Percentiles rank a stretch among this genome's conserved stretches.
Conservation (phyloP, 139 green algal genomes). For the Gonium pectorale region DNA sequence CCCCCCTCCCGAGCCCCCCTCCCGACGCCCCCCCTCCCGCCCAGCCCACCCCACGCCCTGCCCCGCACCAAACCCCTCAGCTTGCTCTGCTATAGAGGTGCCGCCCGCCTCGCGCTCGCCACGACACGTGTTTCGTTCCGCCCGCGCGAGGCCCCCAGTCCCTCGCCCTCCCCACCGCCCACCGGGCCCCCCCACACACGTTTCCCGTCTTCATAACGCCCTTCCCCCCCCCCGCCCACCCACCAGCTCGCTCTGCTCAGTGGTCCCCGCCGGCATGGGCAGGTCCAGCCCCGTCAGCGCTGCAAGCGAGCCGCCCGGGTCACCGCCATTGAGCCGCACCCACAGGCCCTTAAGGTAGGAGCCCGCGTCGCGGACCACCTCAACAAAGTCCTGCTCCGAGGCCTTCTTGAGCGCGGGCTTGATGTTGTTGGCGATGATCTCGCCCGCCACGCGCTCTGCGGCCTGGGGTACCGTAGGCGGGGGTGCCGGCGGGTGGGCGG, state of each 20-base stretch:
- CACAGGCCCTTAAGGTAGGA: constrained; percentile 79
- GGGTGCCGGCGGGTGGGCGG: background rate
- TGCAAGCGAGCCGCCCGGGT: constrained; percentile 11
- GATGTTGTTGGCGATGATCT: constrained; percentile 79
- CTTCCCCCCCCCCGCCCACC: constrained; percentile 2
- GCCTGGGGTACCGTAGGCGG: constrained; percentile 1
- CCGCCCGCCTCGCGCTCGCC: too few species aligned
- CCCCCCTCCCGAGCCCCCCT: background rate
- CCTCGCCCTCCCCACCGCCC: background rate
- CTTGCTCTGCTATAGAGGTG: background rate
- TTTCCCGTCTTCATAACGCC: background rate
- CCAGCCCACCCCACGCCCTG: background rate
- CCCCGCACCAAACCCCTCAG: background rate
- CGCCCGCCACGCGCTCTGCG: constrained; percentile 78
- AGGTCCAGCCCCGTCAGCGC: constrained; percentile 58
- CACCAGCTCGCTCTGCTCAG: constrained; percentile 66
- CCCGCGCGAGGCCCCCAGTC: too few species aligned
- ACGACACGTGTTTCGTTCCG: too few species aligned
- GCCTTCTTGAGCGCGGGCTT: constrained; percentile 78
- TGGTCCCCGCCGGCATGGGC: constrained; percentile 59
- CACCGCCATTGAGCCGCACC: constrained; percentile 82
- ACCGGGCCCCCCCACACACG: background rate
- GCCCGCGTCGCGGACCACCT: constrained; percentile 65
- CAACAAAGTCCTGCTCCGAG: constrained; percentile 60
- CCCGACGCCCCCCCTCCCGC: background rate